Base-by-base conservation (phyloP, 805 yeast genomes). In the Scheffersomyces amazonensis region DNA sequence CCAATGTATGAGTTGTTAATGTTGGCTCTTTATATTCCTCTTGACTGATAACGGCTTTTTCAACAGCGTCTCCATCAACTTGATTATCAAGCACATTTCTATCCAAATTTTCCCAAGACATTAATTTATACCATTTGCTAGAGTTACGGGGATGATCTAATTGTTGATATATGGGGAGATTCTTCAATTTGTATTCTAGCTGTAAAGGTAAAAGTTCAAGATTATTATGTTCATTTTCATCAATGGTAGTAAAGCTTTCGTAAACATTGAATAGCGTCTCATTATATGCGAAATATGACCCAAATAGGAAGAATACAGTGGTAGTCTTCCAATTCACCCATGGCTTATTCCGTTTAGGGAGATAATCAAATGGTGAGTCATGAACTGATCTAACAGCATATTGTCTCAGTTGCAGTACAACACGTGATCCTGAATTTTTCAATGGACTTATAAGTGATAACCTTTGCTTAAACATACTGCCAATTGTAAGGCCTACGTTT, bases 121-220 rank as follows among this genome's bases (percentile, higher is more conserved):
- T 71, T 42, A 62, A 60, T 53, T 48, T 69, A 47, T 58, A 74
- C 75, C 66, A 78, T 41, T 54, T 69, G 49, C 51, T 69, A 47
- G 76, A 72, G 61, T 39, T 76, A 60, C 46, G 75, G 38, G 55
- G 64, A 43, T 53, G 66, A 48, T 60, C 53, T 28, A 85, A 59
- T 35, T 72, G 58, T 43, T 75, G 62, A 33, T 80, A 81, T 2
- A 81, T 55, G 0, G 79, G 75, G 34, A 84, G 56, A 3, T 62
- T 50, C 23, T 71, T 64, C 32, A 83, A 55, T 43, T 80, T 62
- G 18, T 59, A 56, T 43, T 76, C 79, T 35, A 87, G 56, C 21
- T 61, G 60, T 24, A 64, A 44, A 1, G 68, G 63, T 13, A 58
- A 47, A 15, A 64, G 40, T 2, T 52, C 56, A 21, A 25, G 23